Evolutionary conservation across 2,329 filamentous ascomycete genomes (phyloP), one percentile per base, ranked within the genome.

Genomic region (Curvularia spicifera): DNA sequence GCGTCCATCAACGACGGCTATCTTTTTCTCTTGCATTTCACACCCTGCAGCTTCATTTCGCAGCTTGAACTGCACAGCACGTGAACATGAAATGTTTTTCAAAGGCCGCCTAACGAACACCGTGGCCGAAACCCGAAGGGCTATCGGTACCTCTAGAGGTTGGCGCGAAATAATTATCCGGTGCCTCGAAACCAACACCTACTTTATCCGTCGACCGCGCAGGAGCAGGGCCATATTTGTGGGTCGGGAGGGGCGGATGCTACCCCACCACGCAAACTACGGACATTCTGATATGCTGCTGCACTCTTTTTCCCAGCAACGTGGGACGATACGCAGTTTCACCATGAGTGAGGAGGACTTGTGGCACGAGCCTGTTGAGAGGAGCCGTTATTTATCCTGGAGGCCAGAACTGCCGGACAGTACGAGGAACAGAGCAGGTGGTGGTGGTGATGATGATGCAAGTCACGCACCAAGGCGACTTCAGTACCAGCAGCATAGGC

Each of bases 91-190:
- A n/a, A 49, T 5, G 9, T 29, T 20, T 35, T 22, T 18, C 18
- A n/a, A 9, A 42, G 18, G 15, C n/a, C 44, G 44, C 29, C 20
- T 22, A 49, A 18, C 8, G 50, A 48, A 53, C 37, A 47, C 47
- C 4, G 40, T 52, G 40, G 20, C 42, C 31, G 26, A 22, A 22
- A 46, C 12, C 46, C 22, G 18, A 47, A 37, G 42, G 28, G 37
- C 15, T 40, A 42, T 33, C 22, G 33, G 46, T 47, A 46, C 24
- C 28, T 51, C 22, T 37, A 7, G 44, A 33, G 33, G 28, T 18
- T 55, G 59, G 56, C 33, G 52, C 59, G 28, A 48, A 54, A 49
- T 56, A 61, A 62, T 65, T 65, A 65, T 63, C 63, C 63, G 63
- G 63, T 65, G 63, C 63, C 60, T 65, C 31, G 51, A 61, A n/a